phyloP scores from a whole-genome alignment of 2,329 filamentous ascomycete genomes.

The Neonectria punicea region DNA sequence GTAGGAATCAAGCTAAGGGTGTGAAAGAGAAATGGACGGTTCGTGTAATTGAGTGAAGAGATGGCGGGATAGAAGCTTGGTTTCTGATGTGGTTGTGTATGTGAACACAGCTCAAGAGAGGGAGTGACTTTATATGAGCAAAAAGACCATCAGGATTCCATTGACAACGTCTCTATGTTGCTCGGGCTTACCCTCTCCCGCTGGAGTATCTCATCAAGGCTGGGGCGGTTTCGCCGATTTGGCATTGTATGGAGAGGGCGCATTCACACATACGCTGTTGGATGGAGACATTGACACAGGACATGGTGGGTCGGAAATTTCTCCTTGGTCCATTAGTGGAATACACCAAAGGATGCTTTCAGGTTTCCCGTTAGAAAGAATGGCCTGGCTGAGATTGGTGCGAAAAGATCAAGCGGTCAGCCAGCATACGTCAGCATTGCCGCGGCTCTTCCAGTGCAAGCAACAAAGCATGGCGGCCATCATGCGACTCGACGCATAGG shows the following conservation, averaged over 20 bases:
- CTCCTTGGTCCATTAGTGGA: slow-evolving; percentile 14
- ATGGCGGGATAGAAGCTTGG: background rate
- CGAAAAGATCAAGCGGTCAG: slow-evolving; percentile 25
- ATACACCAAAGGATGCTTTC: slow-evolving; percentile 11
- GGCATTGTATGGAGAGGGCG: slow-evolving; percentile 13
- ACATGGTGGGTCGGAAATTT: slow-evolving; percentile 28
- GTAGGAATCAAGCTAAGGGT: background rate
- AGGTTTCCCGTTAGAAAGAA: slow-evolving; percentile 28
- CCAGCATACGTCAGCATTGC: slow-evolving; percentile 28
- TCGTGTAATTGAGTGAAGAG: background rate
- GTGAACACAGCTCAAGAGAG: slow-evolving; percentile 4
- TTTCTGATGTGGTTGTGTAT: slow-evolving; percentile 13
- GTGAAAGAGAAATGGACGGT: background rate
- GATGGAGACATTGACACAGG: slow-evolving; percentile 9
- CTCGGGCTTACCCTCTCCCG: slow-evolving; percentile 4
- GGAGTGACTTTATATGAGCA: slow-evolving; percentile 7
- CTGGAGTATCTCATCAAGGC: slow-evolving; percentile 3
- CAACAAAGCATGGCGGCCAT: slow-evolving; percentile 28
- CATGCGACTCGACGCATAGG: slow-evolving; percentile 23
- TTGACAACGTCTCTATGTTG: background rate
- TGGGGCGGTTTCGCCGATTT: slow-evolving; percentile 8
- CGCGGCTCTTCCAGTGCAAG: slow-evolving; percentile 2
- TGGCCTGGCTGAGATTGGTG: slow-evolving; percentile 33
- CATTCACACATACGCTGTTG: slow-evolving; percentile 7
- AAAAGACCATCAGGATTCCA: background rate